Evolutionary conservation across 306 rosid genomes (phyloP), one percentile per base, ranked within the genome.

Genomic region (Argentina anserina): DNA sequence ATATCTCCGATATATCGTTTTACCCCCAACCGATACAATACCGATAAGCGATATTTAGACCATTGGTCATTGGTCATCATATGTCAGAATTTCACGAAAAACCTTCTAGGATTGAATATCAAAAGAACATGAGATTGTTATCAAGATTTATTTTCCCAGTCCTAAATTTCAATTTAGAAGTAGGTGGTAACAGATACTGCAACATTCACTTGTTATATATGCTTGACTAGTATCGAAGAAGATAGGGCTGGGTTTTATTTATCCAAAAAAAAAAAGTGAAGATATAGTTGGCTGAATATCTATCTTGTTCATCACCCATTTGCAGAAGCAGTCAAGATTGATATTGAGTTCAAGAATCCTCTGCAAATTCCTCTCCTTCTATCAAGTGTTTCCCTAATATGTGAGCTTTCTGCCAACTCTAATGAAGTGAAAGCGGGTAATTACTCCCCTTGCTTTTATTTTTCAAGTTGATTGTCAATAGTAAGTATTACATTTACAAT

Each of bases 271-370:
- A 50, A 7, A n/a, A 47, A 7, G 9, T 15, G 8, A 50, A 40
- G 28, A 58, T 40, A 21, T 26, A 40, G 53, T 5, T 15, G 67
- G 67, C 34, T 17, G 43, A 45, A 42, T 34, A 64, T 72, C 10
- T 34, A 64, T 72, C 10, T 55, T 70, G 37, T 68, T 70, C 25
- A 69, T 75, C 66, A 78, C 76, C 69, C 84, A 73, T 75, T 75
- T 85, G 78, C 92, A 95, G 99, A 95, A 80, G 88, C 85, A 14
- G 93, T 95, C 81, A 91, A 76, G 78, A 89, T 95, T 83, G 92
- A 83, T 82, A 84, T 94, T 14, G 92, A 88, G 83, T 88, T 95
- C 33, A 87, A 67, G 80, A 95, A 95, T 65, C 97, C 99, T 56
- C 84, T 95, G 81, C 97, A 91, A 85, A 91, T 95, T 72, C 75